Percentiles rank a stretch among this genome's conserved stretches.
Conservation (phyloP, 352 stramenopile genomes). For the Phytophthora pistaciae region DNA sequence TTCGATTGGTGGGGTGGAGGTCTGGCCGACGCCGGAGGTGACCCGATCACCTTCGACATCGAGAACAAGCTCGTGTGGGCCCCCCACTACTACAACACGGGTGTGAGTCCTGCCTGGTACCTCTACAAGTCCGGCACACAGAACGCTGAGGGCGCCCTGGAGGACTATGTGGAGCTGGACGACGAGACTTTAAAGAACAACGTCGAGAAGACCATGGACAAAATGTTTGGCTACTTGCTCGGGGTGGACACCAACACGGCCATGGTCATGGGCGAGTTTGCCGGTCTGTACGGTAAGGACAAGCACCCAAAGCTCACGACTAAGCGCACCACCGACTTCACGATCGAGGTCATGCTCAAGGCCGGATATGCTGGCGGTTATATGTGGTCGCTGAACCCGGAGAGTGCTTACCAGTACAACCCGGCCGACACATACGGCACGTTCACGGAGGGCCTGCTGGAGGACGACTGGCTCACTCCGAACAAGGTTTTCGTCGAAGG, state of each 20-base stretch:
- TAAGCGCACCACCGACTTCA: slow-evolving; percentile 73
- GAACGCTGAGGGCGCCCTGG: slow-evolving; percentile 31
- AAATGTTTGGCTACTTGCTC: slow-evolving; percentile 78
- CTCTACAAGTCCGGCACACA: slow-evolving; percentile 61
- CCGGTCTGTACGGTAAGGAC: slow-evolving; percentile 72
- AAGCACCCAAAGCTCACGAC: slow-evolving; percentile 60
- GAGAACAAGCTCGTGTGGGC: slow-evolving; percentile 75
- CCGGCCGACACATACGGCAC: slow-evolving; percentile 64
- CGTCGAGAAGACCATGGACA: slow-evolving; percentile 68
- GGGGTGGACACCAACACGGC: slow-evolving; percentile 47
- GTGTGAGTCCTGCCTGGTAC: slow-evolving; percentile 69
- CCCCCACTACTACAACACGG: slow-evolving; percentile 85
- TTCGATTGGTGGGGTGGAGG: slow-evolving; percentile 81
- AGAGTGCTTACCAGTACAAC: slow-evolving; percentile 83
- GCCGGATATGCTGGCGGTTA: slow-evolving; percentile 68
- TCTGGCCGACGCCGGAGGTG: slow-evolving; percentile 48
- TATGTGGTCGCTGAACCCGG: slow-evolving; percentile 84
- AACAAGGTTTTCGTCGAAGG: slow-evolving; percentile 71
- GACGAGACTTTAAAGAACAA: slow-evolving; percentile 62
- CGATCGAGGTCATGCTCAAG: slow-evolving; percentile 69
- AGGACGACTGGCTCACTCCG: slow-evolving; percentile 75
- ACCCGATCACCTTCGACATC: slow-evolving; percentile 51
- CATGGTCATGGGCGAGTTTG: slow-evolving; percentile 77
- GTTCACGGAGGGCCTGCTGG: slow-evolving; percentile 73
- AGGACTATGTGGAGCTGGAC: slow-evolving; percentile 61